Base-by-base conservation (phyloP, 495 filamentous ascomycete genomes). In the Eremomyces bilateralis region DNA sequence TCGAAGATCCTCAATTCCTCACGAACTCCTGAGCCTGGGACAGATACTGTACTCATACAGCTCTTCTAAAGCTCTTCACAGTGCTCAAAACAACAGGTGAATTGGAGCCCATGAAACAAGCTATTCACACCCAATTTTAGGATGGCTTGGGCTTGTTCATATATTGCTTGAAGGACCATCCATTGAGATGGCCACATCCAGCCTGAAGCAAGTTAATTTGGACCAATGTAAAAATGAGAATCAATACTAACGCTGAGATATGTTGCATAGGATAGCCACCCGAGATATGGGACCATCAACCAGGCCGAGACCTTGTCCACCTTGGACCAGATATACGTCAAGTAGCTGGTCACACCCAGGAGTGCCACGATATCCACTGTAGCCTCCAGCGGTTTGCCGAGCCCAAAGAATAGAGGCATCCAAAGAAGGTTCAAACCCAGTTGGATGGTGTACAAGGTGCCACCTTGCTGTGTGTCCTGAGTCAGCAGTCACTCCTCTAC, bases 331-430 rank as follows among this genome's bases (percentile, higher is more conserved):
- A 76, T 52, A 41, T 72, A 74, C 11, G 76, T 64, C 33, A 94
- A 43, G 37, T 77, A 76, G 0, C 62, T 67, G 13, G 74, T 73
- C 3, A 72, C 58, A 1, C 72, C 80, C 1, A 69, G 63, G 8
- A 94, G 57, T 1, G 73, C 63, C 2, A 76, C 57, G 32, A 90
- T 73, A 56, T 94, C 78, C 3, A 62, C 66, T 5, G 82, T 65
- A 1, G 82, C 83, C 48, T 70, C 66, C 37, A 71, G 64, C 2
- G 81, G 79, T 17, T 67, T 63, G 25, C 69, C 64, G 21, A 76
- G 42, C 1, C 65, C 63, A 49, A 91, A 93, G 63, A 94, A 95
- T 5, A 93, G 65, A 1, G 85, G 85, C 80, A 88, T 93, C 81
- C 80, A 95, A 31, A 75, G 50, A 15, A 88, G 56, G 51, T 94